A percentile compares a stretch with the other conserved stretches of the same genome.
These are phyloP conservation scores for Amylocystis lapponica DNA, from an alignment of 768 basidiomycete species.

Conservation along the genomic window DNA sequence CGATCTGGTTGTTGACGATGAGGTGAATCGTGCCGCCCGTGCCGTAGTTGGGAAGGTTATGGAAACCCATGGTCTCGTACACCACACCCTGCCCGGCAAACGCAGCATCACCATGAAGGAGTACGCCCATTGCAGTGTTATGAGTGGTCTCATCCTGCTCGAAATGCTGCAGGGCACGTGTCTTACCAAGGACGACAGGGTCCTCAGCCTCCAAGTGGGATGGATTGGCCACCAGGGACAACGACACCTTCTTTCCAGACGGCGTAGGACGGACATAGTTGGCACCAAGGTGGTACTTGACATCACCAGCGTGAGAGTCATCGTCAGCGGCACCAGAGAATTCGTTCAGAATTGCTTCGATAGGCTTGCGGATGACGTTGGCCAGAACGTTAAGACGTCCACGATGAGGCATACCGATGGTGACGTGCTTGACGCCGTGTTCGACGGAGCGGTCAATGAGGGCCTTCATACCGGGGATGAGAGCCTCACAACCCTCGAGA, in stretches of 20 bases:
- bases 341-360: constrained; percentile 97
- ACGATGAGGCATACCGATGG: constrained; percentile 99
- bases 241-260: constrained; percentile 93
- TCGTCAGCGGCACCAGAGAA: constrained; percentile 74
- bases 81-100: constrained; percentile 98
- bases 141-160: constrained; percentile 80
- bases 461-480: constrained; percentile 99
- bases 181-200: constrained; percentile 98
- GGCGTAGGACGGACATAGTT: constrained; percentile 98
- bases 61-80: constrained; percentile 99
- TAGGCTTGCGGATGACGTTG: constrained; percentile 97
- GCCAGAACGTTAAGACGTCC: constrained; percentile 96
- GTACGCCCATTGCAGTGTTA: constrained; percentile 86
- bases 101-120: constrained; percentile 96
- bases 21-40: constrained; percentile 98
- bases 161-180: constrained; percentile 93
- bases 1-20: constrained; percentile 99
- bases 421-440: constrained; percentile 90
- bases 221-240: constrained; percentile 97
- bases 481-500: constrained; percentile 94
- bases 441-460: constrained; percentile 98
- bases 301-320: constrained; percentile 88
- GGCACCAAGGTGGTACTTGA: constrained; percentile 98
- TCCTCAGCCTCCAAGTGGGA: constrained; percentile 97
- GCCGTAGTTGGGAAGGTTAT: constrained; percentile 91